Base-by-base conservation (phyloP, 2,329 filamentous ascomycete species). In the Fusarium sororula region DNA sequence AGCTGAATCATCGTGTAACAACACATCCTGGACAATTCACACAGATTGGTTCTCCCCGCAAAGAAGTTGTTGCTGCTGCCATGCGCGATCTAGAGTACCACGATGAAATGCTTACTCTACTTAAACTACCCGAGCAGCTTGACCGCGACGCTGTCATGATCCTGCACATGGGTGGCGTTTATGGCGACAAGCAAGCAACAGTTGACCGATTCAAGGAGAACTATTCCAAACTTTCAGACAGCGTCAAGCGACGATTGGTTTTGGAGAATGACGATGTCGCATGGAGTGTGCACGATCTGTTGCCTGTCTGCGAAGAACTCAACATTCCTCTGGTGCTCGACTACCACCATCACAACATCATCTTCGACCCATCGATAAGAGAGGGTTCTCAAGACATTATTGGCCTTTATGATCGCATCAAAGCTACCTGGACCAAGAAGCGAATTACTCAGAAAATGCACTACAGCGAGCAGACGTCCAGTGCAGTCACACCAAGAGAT, bases 361-460 rank as follows among this genome's bases (percentile, higher is more conserved):
- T 97, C 14, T 97, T 97, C 77, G 93, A 97, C 80, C 79, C 88
- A 0, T 86, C 85, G 11, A 83, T 97, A 5, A 91, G 95, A 6
- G 95, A 98, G 82, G 95, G 95, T 2, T 98, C 95, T 0, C 86
- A 90, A 26, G 95, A 97, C 76, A 94, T 98, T 72, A 91, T 93
- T 55, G 78, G 81, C 1, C 84, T 98, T 0, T 96, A 90, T 70
- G 91, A 92, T 0, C 90, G 92, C 9, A 98, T 98, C 78, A 87
- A 89, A 48, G 90, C 91, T 7, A 98, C 94, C 0, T 98, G 96
- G 96, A 89, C 88, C 2, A 88, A 90, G 37, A 98, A 98, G 81
- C 85, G 87, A 3, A 98, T 98, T 73, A 95, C 87, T 6, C 96
- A 96, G 77, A 98, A 98, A 83, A 98, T 98, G 94, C 96, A 98